Base-by-base conservation (phyloP, 2,329 filamentous ascomycete species). In the Microdochium trichocladiopsis region DNA sequence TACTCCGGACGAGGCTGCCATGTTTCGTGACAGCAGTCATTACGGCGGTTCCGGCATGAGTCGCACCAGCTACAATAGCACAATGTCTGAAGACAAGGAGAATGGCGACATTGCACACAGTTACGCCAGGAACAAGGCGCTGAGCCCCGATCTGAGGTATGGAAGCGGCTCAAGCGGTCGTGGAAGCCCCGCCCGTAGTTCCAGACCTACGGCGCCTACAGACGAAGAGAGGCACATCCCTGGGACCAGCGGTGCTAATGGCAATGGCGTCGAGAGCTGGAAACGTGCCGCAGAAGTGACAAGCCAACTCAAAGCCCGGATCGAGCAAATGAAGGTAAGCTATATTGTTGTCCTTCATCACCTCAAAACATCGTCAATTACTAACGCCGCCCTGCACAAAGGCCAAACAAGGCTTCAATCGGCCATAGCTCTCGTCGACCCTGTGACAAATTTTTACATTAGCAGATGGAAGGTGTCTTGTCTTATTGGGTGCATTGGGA, bases 231-330 rank as follows among this genome's bases (percentile, higher is more conserved):
- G 41, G 22, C 41, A 16, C 6, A 9, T 18, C 3, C 18, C 41
- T 22, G 16, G 41, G 16, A 12, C 41, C 9, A 56, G 54, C 25
- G 53, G 55, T 33, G 51, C 53, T 12, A 53, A 53, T 31, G 56
- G 55, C 22, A 80, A 84, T 48, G 84, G 84, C 1, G 84, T 86
- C 18, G 94, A 99, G 73, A 97, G 92, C 67, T 99, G 94, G 94
- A 95, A 92, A 74, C 80, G 94, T 60, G 94, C 94, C 18, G 94
- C 94, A 2, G 94, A 99, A 74, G 94, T 99, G 53, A 99, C 94
- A 51, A 96, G 92, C 70, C 94, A 96, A 68, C 71, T 99, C 63
- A 99, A 97, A 75, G 91, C 93, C 50, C 84, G 94, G 67, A 99
- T 99, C 69, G 94, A 97, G 75, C 88, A 94, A 77, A 99, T 99